Conservation (phyloP, 2,329 filamentous ascomycete species). For the Sporothrix brunneoviolacea region DNA sequence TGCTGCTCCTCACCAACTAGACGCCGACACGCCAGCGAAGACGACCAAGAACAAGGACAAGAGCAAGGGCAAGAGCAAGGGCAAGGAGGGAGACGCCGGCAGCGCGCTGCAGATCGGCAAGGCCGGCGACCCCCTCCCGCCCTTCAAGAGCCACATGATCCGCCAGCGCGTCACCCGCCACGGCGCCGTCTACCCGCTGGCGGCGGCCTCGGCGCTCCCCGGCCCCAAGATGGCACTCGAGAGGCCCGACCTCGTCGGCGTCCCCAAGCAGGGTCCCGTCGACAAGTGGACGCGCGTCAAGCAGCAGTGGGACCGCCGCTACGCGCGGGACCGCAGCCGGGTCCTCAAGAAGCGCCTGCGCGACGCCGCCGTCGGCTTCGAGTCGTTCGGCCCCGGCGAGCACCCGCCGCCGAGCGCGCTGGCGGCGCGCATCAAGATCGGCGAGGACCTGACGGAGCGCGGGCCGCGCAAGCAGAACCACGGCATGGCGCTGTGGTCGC, state of each 20-base stretch:
- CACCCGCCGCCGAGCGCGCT: conserved; percentile 76
- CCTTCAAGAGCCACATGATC: conserved; percentile 83
- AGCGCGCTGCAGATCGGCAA: conserved; percentile 51
- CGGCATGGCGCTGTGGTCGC: conserved; percentile 75
- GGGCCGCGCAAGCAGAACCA: conserved; percentile 53
- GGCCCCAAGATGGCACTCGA: conserved; percentile 56
- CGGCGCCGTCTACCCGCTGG: conserved; percentile 65
- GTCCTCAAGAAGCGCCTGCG: conserved; percentile 67
- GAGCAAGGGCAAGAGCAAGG: conserved; percentile 12
- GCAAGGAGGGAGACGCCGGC: background rate
- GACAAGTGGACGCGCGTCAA: conserved; percentile 77
- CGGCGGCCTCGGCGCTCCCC: conserved; percentile 55
- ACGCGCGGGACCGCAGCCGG: conserved; percentile 59
- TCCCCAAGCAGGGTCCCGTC: conserved; percentile 73
- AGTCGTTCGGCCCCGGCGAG: conserved; percentile 64
- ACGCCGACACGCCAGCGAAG: background rate
- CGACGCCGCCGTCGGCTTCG: conserved; percentile 66
- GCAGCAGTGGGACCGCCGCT: conserved; percentile 65
- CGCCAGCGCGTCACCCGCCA: conserved; percentile 77
- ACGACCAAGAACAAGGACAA: too few species aligned
- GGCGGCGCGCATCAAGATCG: conserved; percentile 58
- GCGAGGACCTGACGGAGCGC: conserved; percentile 41
- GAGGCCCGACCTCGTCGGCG: conserved; percentile 60
- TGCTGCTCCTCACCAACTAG: background rate
- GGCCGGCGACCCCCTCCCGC: conserved; percentile 75